A percentile compares a stretch with the other conserved stretches of the same genome.
phyloP scores from a whole-genome alignment of 441 rosid genomes.

The Populus trichocarpa region DNA sequence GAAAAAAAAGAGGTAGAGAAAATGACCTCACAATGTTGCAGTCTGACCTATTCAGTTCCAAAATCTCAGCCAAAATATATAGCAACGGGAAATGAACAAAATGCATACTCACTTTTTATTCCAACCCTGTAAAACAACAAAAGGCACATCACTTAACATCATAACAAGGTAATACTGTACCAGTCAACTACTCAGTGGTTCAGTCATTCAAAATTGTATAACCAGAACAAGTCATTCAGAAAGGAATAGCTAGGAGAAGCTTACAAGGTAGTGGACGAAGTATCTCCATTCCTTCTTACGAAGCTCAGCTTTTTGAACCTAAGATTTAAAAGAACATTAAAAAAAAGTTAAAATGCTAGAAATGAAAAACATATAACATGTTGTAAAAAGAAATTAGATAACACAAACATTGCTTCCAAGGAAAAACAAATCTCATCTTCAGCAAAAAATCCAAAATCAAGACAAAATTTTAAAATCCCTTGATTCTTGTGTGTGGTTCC shows the following conservation, averaged over 20 bases:
- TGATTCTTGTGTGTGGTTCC: neutral
- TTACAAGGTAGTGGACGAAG: slow-evolving; percentile 96
- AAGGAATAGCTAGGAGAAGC: slow-evolving; percentile 19
- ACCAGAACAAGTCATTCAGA: neutral
- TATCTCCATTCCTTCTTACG: slow-evolving; percentile 94
- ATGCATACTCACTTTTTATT: slow-evolving; percentile 77
- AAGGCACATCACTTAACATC: slow-evolving; percentile 24
- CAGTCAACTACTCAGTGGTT: slow-evolving; percentile 8
- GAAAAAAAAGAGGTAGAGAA: neutral
- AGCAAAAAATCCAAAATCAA: slow-evolving; percentile 5
- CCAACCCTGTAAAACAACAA: slow-evolving; percentile 85
- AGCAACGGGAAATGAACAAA: slow-evolving; percentile 22
- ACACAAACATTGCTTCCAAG: neutral
- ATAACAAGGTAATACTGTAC: slow-evolving; percentile 5
- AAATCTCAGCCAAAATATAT: slow-evolving; percentile 10
- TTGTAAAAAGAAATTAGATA: neutral
- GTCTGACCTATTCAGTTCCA: slow-evolving; percentile 16
- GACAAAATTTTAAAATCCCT: slow-evolving; percentile 1
- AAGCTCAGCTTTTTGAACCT: slow-evolving; percentile 92
- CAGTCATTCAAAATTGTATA: neutral
- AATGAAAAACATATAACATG: neutral
- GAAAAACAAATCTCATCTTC: slow-evolving; percentile 3
- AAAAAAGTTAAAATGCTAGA: slow-evolving; percentile 1
- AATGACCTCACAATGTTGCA: slow-evolving; percentile 5
- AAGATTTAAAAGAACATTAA: slow-evolving; percentile 14